A percentile compares a stretch with the other conserved stretches of the same genome.
phyloP scores from a whole-genome alignment of 306 rosid species.

The Senna tora region DNA sequence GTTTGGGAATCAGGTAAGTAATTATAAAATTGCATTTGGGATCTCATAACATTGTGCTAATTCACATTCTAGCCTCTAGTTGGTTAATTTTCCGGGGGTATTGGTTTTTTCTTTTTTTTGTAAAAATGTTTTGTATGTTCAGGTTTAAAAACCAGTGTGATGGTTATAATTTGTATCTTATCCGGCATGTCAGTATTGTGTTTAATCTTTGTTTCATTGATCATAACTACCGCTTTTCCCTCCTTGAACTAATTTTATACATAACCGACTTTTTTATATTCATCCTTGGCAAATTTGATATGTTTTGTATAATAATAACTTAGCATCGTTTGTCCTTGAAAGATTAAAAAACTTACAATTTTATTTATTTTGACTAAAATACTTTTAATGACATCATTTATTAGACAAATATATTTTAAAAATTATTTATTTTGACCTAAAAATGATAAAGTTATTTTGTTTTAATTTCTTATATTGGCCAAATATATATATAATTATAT shows the following conservation, averaged over 20 bases:
- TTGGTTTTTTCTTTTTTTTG: conserved; percentile 29
- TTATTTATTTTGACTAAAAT: too few species aligned
- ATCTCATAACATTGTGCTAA: conserved; percentile 40
- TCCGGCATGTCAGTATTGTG: neutral
- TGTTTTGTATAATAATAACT: neutral
- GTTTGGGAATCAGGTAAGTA: conserved; percentile 39
- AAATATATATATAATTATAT: too few species aligned
- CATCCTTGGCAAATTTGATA: neutral
- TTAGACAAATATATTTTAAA: too few species aligned
- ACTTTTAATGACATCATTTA: too few species aligned
- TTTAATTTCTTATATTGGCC: too few species aligned
- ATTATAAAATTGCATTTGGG: conserved; percentile 36
- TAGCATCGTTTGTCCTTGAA: neutral
- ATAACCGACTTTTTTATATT: neutral
- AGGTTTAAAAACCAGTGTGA: conserved; percentile 8
- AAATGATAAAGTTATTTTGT: too few species aligned
- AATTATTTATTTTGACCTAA: too few species aligned
- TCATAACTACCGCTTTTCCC: too few species aligned
- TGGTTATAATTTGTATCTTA: neutral
- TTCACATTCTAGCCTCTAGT: neutral
- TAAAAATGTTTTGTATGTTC: conserved; percentile 24
- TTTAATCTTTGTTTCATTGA: too few species aligned
- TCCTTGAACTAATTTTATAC: too few species aligned
- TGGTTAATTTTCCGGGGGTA: neutral
- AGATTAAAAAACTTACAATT: too few species aligned